Percentiles rank a stretch among this genome's conserved stretches.
These are phyloP conservation scores for Takakia lepidozioides DNA, from an alignment of 225 moss, liverwort and hornwort species.

Conservation along the genomic window DNA sequence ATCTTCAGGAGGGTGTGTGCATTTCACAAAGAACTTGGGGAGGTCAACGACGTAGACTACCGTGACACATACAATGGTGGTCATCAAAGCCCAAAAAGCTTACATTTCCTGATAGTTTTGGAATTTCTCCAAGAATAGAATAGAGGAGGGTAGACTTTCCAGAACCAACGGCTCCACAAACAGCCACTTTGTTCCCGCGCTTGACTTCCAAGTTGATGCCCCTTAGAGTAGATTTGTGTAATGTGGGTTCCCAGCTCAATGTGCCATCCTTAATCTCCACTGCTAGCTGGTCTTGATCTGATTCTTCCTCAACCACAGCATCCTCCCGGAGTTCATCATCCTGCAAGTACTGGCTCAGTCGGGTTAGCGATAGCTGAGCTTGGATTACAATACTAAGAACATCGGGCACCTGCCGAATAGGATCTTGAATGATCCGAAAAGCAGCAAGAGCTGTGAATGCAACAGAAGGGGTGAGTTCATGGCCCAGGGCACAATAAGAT, in stretches of 20 bases:
- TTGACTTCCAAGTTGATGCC: slow-evolving; percentile 17
- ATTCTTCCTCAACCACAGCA: slow-evolving; percentile 13
- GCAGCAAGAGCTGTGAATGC: slow-evolving; percentile 48
- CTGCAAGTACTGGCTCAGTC: slow-evolving; percentile 24
- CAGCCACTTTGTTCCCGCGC: slow-evolving; percentile 25
- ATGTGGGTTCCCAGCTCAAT: slow-evolving; percentile 27
- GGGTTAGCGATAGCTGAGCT: slow-evolving; percentile 21
- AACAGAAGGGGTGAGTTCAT: slow-evolving; percentile 21
- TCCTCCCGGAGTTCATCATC: slow-evolving; percentile 37
- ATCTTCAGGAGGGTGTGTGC: not conserved
- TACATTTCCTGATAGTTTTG: slow-evolving; percentile 26
- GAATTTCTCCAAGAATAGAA: slow-evolving; percentile 32
- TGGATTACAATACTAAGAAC: slow-evolving; percentile 31
- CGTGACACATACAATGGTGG: too few relatives aligned
- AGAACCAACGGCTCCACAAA: slow-evolving; percentile 47
- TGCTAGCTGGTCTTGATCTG: slow-evolving; percentile 6
- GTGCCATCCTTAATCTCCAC: slow-evolving; percentile 21
- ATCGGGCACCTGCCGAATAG: slow-evolving; percentile 32
- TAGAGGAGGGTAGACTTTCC: slow-evolving; percentile 36
- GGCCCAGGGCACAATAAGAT: slow-evolving; percentile 25
- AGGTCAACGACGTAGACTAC: too few relatives aligned
- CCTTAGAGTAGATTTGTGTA: slow-evolving; percentile 13
- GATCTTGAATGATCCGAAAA: slow-evolving; percentile 35
- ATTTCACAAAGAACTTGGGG: too few relatives aligned
- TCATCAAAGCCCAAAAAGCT: not conserved